Percentiles rank a stretch among this genome's conserved stretches.
Conservation (phyloP, 371 early-diverging fungal genomes). For the Syncephalastrum contaminatum region DNA sequence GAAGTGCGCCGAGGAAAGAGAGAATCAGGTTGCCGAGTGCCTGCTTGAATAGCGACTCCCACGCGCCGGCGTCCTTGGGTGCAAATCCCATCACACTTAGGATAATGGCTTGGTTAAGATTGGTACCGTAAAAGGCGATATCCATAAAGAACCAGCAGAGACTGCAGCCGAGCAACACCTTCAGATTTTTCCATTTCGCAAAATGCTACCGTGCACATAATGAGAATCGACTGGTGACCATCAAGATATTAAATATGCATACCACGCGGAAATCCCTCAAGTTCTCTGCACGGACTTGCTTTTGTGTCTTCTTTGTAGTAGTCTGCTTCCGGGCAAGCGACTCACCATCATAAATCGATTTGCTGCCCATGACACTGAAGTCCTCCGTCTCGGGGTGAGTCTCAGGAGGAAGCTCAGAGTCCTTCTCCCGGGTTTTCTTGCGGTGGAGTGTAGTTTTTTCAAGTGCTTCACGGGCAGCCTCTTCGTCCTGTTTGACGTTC, state of each 20-base stretch:
- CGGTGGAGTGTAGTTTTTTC: constrained; percentile 3
- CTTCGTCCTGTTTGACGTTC: constrained; percentile 45
- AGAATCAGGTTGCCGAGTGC: constrained; percentile 61
- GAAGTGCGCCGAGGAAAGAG: constrained; percentile 58
- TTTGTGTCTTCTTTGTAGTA: constrained; percentile 12
- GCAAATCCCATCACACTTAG: constrained; percentile 48
- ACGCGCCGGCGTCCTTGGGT: constrained; percentile 22
- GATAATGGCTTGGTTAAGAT: constrained; percentile 53
- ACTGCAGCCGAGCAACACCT: constrained; percentile 16
- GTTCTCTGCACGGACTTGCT: constrained; percentile 12
- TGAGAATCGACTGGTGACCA: background rate
- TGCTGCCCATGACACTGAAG: background rate
- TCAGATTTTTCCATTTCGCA: constrained; percentile 16
- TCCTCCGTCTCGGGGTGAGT: background rate
- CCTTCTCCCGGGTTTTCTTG: background rate
- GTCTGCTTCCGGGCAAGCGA: constrained; percentile 9
- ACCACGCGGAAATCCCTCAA: constrained; percentile 16
- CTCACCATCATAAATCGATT: no score
- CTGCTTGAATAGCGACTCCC: constrained; percentile 32
- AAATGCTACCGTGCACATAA: constrained; percentile 16
- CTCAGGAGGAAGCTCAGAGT: background rate
- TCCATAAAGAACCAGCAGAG: constrained; percentile 26
- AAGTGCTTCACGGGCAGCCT: constrained; percentile 33
- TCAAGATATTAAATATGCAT: background rate
- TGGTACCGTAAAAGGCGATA: constrained; percentile 47